Conservation (phyloP, 768 basidiomycete species). For the Serendipita sp. region DNA sequence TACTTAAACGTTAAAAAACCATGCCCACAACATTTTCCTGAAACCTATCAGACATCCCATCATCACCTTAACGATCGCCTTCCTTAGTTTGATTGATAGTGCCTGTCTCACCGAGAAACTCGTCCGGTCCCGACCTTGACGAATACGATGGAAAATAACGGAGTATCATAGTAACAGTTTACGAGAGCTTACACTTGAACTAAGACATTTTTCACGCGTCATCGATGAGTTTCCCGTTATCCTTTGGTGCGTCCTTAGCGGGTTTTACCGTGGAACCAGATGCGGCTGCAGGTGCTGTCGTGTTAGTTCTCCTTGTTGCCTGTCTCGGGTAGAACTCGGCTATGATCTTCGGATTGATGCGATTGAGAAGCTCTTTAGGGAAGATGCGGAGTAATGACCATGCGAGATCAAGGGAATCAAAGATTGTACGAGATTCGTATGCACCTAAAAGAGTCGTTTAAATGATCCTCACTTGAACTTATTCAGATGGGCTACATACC, state of each 20-base stretch:
- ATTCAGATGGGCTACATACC: conserved; percentile 27
- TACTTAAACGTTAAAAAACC: background rate
- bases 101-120: too few species aligned
- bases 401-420: conserved; percentile 91
- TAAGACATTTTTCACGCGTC: conserved; percentile 16
- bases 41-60: too few species aligned
- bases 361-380: conserved; percentile 96
- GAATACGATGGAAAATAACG: too few species aligned
- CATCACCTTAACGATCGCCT: too few species aligned
- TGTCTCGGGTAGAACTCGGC: conserved; percentile 86
- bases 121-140: too few species aligned
- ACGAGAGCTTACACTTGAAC: background rate
- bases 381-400: conserved; percentile 95
- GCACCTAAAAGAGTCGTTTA: conserved; percentile 37
- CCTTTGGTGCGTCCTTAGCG: conserved; percentile 17
- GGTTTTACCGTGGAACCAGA: conserved; percentile 14
- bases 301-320: conserved; percentile 42
- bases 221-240: conserved; percentile 39
- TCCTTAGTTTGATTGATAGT: too few species aligned
- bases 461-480: background rate
- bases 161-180: too few species aligned
- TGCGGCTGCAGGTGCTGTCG: conserved; percentile 24
- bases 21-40: background rate
- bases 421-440: conserved; percentile 90
- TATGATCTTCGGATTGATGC: conserved; percentile 93